Evolutionary conservation across 1,139 yeast genomes (phyloP), one percentile per base, ranked within the genome.

Genomic region (Protomyces gravidus): DNA sequence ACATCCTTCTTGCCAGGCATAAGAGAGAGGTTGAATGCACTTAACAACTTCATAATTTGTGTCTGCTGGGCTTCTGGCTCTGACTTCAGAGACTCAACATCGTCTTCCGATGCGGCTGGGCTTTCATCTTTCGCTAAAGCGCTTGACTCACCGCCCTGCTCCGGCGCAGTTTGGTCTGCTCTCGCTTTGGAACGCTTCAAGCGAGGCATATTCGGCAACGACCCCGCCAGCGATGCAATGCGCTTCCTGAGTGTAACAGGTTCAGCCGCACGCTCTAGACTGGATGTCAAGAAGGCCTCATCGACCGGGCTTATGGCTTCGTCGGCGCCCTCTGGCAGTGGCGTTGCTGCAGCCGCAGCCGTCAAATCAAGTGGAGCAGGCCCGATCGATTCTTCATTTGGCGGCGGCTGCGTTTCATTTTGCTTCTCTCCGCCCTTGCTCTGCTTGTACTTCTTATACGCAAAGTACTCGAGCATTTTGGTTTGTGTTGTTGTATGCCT

Each of bases 391-490:
- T 25, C 7, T 28, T 27, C 51, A 7, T n/a, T n/a, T 30, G 53
- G 17, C 28, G 27, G 30, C 27, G 28, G n/a, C 9, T 21, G 11
- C 21, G 19, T 11, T 26, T 26, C 15, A 11, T 39, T 40, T 40
- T 28, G 25, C 17, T 25, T 40, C 45, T 40, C 25, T 9, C 17
- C 45, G 17, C 32, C 51, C 26, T 46, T 32, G 39, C 36, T 49
- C 13, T 50, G 45, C 39, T 53, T 53, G 47, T 19, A 46, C 26
- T 53, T 53, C 19, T 46, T 45, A 32, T 46, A 53, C 6, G 58
- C 51, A 9, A 46, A 32, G 30, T 53, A 53, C 39, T 53, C 58
- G 45, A 53, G 40, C 58, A 53, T 53, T 2, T 28, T 13, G 32
- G 32, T 28, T 28, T 9, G 32, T 19, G 11, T n/a, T 19, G 17